Conservation (phyloP, 352 stramenopile species). For the Globisporangium sylvaticum region DNA sequence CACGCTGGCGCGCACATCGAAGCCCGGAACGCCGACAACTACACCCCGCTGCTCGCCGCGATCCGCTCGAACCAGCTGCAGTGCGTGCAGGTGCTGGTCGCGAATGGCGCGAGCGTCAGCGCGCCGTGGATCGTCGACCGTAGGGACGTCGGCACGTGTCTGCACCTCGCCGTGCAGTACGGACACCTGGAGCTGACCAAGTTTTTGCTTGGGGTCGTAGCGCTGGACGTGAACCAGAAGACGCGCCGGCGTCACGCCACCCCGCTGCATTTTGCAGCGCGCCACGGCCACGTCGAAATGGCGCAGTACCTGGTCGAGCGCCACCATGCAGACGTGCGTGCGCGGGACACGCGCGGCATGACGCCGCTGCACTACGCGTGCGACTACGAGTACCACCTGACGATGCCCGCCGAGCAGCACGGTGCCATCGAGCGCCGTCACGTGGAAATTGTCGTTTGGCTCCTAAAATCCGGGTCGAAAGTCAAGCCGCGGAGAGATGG, state of each 20-base stretch:
- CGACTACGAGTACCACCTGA: constrained; percentile 23
- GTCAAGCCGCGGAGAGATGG: constrained; percentile 16
- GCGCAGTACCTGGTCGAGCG: constrained; percentile 25
- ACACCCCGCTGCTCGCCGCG: constrained; percentile 31
- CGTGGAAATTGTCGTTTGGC: constrained; percentile 22
- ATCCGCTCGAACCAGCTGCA: constrained; percentile 28
- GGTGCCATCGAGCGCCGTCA: constrained; percentile 12
- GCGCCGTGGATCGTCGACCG: constrained; percentile 6
- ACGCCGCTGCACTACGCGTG: constrained; percentile 37
- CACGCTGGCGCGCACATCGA: constrained; percentile 28
- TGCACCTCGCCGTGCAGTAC: constrained; percentile 32
- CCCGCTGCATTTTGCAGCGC: constrained; percentile 21
- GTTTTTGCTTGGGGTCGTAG: constrained; percentile 23
- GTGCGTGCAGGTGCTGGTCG: constrained; percentile 30
- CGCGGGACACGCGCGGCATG: constrained; percentile 27
- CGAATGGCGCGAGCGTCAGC: constrained; percentile 23
- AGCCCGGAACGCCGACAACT: constrained; percentile 20
- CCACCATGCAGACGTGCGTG: constrained; percentile 19
- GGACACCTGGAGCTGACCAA: constrained; percentile 21
- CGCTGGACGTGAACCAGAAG: constrained; percentile 18
- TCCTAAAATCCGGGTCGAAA: constrained; percentile 20
- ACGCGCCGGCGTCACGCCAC: constrained; percentile 7
- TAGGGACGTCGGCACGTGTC: constrained; percentile 18
- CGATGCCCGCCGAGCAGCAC: constrained; percentile 17
- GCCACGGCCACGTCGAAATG: constrained; percentile 18